Base-by-base conservation (phyloP, 2,329 filamentous ascomycete genomes). In the Fusarium sp. region DNA sequence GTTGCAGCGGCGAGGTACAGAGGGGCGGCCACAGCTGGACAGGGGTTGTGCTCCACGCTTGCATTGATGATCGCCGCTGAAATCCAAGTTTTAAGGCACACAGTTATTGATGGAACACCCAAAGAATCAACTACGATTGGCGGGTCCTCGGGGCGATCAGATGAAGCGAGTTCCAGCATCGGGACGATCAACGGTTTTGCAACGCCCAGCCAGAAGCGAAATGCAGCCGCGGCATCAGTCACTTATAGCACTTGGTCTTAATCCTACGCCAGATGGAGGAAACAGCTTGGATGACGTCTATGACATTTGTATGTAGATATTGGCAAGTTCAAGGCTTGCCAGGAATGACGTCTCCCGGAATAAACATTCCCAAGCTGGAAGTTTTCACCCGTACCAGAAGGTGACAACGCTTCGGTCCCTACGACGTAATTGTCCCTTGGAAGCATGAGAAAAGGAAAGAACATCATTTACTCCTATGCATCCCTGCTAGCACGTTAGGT, bases 41-140 rank as follows among this genome's bases (percentile, higher is more conserved):
- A 74, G 65, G 71, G 68, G 57, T 74, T 11, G 12, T 22, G 4
- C 4, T 35, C n/a, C 12, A 32, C 50, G 27, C 47, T 37, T 32
- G 71, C 72, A 72, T 74, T 71, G 63, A 70, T 20, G 59, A 74
- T 74, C 69, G 27, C 14, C 32, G 22, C 6, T 40, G 61, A 15
- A 56, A 56, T 37, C 33, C 40, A 45, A 14, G 33, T 63, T 63
- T 35, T 14, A 43, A 25, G 47, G 35, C 22, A 56, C 22, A 32
- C 11, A 17, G 20, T 4, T 35, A 37, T 17, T 12, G 15, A 22
- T 32, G 30, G 30, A 32, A 32, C 6, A n/a, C 6, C 25, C 10
- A 58, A 59, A 54, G 68, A 65, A 14, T 1, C 3, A 0, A 3
- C 25, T 38, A 2, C 58, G 10, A 74, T 72, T 74, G 68, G 71